Evolutionary conservation across 2,329 filamentous ascomycete genomes (phyloP).

Genomic region (Colletotrichum filicis): DNA sequence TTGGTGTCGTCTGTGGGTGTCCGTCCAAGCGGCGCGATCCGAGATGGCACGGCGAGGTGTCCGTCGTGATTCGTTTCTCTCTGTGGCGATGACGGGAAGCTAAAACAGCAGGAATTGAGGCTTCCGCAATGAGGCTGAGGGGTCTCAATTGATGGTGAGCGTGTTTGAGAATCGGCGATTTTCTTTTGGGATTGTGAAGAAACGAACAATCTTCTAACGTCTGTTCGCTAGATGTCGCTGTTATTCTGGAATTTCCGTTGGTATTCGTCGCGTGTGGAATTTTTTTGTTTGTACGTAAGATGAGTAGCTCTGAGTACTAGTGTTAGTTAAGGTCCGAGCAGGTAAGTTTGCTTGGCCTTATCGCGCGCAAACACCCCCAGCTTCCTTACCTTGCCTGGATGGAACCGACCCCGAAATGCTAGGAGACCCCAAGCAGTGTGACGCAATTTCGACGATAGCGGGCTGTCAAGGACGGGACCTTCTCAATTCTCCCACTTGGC

Average conservation of each 20-base stretch:
- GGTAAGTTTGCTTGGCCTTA: neutral
- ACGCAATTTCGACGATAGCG: conserved; percentile 27
- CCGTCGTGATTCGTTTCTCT: conserved; percentile 9
- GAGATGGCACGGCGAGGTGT: conserved; percentile 12
- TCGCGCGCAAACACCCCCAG: neutral
- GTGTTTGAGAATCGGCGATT: conserved; percentile 17
- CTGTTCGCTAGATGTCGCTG: conserved; percentile 9
- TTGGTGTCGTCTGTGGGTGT: conserved; percentile 22
- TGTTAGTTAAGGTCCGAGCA: neutral
- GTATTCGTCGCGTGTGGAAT: neutral
- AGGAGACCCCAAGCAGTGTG: conserved; percentile 21
- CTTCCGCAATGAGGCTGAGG: conserved; percentile 26
- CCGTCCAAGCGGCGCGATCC: conserved; percentile 28
- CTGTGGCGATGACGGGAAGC: conserved; percentile 25
- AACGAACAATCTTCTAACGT: conserved; percentile 14
- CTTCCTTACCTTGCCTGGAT: neutral
- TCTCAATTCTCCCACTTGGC: neutral
- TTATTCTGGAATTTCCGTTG: neutral
- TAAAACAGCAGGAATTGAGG: conserved; percentile 18
- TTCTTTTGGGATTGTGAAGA: neutral
- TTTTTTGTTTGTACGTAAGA: neutral
- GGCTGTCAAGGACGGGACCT: conserved; percentile 22
- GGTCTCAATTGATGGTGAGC: conserved; percentile 26
- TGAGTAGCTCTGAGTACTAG: neutral
- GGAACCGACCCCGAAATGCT: neutral